These are phyloP conservation scores for Singerocomus inundabilis DNA, from an alignment of 1,284 basidiomycete genomes.

Conservation along the genomic window DNA sequence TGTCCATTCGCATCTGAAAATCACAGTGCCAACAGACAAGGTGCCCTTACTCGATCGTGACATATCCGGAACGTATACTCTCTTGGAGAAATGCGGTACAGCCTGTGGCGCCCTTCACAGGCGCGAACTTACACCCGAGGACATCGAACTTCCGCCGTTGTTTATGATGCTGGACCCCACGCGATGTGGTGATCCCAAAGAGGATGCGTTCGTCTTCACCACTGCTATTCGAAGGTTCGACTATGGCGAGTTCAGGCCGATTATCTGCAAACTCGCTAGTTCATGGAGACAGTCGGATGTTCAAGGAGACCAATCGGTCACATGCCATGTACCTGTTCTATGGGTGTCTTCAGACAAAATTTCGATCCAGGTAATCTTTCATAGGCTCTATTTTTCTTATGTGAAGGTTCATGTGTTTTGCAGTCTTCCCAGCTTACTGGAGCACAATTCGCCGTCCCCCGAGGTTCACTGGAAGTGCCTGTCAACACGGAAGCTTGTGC, in stretches of 20 bases:
- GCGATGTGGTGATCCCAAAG: constrained; percentile 67
- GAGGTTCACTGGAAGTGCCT: constrained; percentile 50
- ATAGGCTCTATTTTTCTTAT: not conserved
- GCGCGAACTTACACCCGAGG: constrained; percentile 45
- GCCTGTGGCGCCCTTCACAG: constrained; percentile 86
- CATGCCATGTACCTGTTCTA: constrained; percentile 58
- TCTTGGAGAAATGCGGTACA: constrained; percentile 86
- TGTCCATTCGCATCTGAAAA: constrained; percentile 66
- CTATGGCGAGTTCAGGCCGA: constrained; percentile 75
- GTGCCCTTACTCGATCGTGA: constrained; percentile 68
- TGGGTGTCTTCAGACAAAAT: constrained; percentile 58
- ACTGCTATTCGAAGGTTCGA: constrained; percentile 75
- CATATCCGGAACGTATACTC: constrained; percentile 76
- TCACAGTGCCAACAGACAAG: constrained; percentile 56
- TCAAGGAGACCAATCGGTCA: constrained; percentile 47
- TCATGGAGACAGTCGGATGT: constrained; percentile 74
- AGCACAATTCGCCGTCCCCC: constrained; percentile 68
- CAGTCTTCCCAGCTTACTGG: constrained; percentile 50
- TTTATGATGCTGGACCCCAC: constrained; percentile 87
- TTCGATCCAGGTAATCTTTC: constrained; percentile 49
- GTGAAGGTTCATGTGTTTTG: constrained; percentile 7
- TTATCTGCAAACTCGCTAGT: constrained; percentile 68
- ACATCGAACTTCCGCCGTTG: constrained; percentile 55
- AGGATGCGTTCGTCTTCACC: constrained; percentile 83
- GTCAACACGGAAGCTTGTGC: constrained; percentile 62